These are phyloP conservation scores for Limnanthes douglasii DNA, from an alignment of 345 rosid genomes.

Conservation along the genomic window DNA sequence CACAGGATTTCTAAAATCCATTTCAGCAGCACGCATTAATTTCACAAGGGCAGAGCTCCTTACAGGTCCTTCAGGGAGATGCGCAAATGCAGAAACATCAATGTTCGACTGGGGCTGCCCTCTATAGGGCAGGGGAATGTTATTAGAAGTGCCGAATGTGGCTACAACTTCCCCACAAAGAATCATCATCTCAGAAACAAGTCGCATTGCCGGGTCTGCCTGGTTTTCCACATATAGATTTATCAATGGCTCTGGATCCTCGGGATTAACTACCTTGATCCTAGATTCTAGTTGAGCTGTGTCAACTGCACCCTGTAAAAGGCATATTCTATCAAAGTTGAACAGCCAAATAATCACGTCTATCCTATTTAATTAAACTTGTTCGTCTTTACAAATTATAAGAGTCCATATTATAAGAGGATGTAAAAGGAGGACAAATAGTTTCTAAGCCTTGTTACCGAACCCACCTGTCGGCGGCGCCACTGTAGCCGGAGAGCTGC, in stretches of 20 bases:
- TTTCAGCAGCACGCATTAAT: slow-evolving; percentile 83
- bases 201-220: slow-evolving; percentile 84
- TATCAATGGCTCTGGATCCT: slow-evolving; percentile 66
- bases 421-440: neutral
- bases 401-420: too few species aligned
- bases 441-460: neutral
- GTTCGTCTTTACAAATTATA: too few species aligned
- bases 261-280: slow-evolving; percentile 76
- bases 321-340: too few species aligned
- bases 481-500: slow-evolving; percentile 60
- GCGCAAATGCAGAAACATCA: slow-evolving; percentile 63
- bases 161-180: slow-evolving; percentile 95
- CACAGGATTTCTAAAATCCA: slow-evolving; percentile 70
- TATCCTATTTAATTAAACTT: too few species aligned
- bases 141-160: slow-evolving; percentile 55
- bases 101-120: slow-evolving; percentile 92
- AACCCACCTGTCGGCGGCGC: slow-evolving; percentile 75
- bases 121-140: slow-evolving; percentile 81
- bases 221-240: slow-evolving; percentile 83
- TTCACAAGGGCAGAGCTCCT: slow-evolving; percentile 61
- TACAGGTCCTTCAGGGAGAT: slow-evolving; percentile 96
- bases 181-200: slow-evolving; percentile 95
- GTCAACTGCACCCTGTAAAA: slow-evolving; percentile 80
- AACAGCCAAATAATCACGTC: too few species aligned
- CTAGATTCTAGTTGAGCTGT: slow-evolving; percentile 73